Evolutionary conservation across 305 asterid species (phyloP), one percentile per base, ranked within the genome.

Genomic region (Fraxinus nigra): DNA sequence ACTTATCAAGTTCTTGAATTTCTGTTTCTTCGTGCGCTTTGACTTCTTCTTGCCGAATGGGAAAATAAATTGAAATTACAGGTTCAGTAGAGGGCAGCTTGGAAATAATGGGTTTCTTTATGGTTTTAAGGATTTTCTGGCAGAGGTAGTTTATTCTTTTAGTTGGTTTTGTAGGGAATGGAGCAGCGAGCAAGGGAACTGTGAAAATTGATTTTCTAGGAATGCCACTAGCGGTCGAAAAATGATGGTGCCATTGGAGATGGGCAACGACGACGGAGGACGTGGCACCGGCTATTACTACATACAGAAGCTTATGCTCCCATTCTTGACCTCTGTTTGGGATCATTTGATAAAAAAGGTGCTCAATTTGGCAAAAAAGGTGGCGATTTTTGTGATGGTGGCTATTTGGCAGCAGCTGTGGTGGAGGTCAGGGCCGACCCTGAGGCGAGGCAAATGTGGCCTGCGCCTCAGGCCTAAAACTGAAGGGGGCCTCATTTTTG

Each of bases 61-160:
- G 83, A 51, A 87, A 48, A 16, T 85, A 88, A 32, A 82, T 48
- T 37, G 94, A 87, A 35, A 14, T 6, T 56, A 46, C 73, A 7
- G 91, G 89, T 75, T 82, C 73, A 56, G 76, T 22, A 61, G 84
- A 82, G 43, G 87, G 86, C 5, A 59, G 73, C 75, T 86, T 78
- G 35, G 87, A 86, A 87, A 38, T 2, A 61, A 77, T 61, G 80
- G 94, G 91, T 48, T 82, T 85, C 78, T 80, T 80, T 48, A 83
- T 89, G 89, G 94, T 89, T 90, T 88, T 92, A 75, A 91, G 97
- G 84, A 90, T 81, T 86, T 95, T 95, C 48, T 83, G 90, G 35
- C 98, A 97, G 84, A 94, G 99, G 78, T 88, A n/a, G 85, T 94
- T 95, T 87, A 82, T 94, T 84, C 98, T 88, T 69, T 78, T 84